Base-by-base conservation (phyloP, 116 monocot species). In the Trichopus zeylanicus region DNA sequence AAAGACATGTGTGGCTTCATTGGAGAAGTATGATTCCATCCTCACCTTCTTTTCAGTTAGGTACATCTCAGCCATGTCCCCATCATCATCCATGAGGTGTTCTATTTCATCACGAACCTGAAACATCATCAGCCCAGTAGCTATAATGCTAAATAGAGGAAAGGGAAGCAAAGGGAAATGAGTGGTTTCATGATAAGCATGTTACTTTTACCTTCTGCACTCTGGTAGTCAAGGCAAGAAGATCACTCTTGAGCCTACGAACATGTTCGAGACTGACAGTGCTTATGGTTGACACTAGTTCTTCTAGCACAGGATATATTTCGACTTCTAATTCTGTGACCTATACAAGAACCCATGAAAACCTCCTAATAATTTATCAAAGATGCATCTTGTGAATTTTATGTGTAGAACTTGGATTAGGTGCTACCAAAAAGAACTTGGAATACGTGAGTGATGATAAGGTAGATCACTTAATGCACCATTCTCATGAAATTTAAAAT, bases 41-140 rank as follows among this genome's bases (percentile, higher is more conserved):
- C 76, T 72, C 23, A 60, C 61, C 42, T 79, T 81, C 70, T 90
- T 89, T 64, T 78, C 74, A 0, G 89, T 81, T 35, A 89, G 72
- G 61, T 81, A 89, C 79, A 89, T 84, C 67, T 84, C 89, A 1
- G 80, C 84, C 89, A 89, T 89, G 67, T 89, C 89, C 0, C 67
- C 89, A 26, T 89, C 89, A 55, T 89, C 89, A 47, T 89, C 84
- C 89, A 89, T 84, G 3, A 89, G 75, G 22, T 85, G 75, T 38
- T 90, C 85, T 59, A 85, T 78, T 67, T 79, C 85, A 58, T 85
- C 85, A 4, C 76, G 67, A 29, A 90, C 79, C 85, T 89, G 69
- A 29, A 59, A 63, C n/a, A 30, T 35, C 5, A 35, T 49, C 8
- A 22, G 42, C 42, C 42, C n/a, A n/a, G 42, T 42, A n/a, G 42